Base-by-base conservation (phyloP, 306 rosid species). In the Castanospermum australe region DNA sequence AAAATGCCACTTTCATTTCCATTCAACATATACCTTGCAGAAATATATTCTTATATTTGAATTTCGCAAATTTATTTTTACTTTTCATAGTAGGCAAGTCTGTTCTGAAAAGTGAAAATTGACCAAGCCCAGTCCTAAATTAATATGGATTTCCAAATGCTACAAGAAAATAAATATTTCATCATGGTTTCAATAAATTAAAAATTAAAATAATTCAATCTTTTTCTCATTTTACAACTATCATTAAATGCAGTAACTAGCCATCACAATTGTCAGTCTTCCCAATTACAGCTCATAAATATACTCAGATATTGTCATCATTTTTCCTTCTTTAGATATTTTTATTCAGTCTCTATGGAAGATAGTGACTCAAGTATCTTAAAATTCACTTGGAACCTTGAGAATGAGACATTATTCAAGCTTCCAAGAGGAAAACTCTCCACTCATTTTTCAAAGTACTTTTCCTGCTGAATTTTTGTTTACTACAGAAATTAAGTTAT, bases 391-490 rank as follows among this genome's bases (percentile, higher is more conserved):
- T 30, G 35, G 63, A 57, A 42, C 47, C 38, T 66, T 18, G 15
- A 59, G 78, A 50, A 52, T n/a, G 63, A 62, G 9, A 69, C 3
- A 14, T n/a, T 36, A 72, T 63, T 54, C 33, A 52, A 52, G 61
- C 56, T 77, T 77, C 71, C 42, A 71, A 83, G 50, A 33, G 22
- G 20, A 59, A 15, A 67, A 71, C 13, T 8, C 74, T 77, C 62
- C 30, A 35, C 15, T 57, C 48, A 5, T 63, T 48, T 72, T 57
- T 9, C n/a, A 10, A 67, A 61, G 48, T 30, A 50, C 50, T 28
- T 18, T 6, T 61, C 61, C 48, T 57, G 30, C 30, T 25, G 10
- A 18, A n/a, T 32, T 18, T 75, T 38, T 60, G 59, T 61, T 67
- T 79, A 42, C 30, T 33, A 38, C 47, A 13, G n/a, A 67, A 33